Percentiles rank a stretch among this genome's conserved stretches.
phyloP scores from a whole-genome alignment of 768 basidiomycete species.

The Russula vinacea region DNA sequence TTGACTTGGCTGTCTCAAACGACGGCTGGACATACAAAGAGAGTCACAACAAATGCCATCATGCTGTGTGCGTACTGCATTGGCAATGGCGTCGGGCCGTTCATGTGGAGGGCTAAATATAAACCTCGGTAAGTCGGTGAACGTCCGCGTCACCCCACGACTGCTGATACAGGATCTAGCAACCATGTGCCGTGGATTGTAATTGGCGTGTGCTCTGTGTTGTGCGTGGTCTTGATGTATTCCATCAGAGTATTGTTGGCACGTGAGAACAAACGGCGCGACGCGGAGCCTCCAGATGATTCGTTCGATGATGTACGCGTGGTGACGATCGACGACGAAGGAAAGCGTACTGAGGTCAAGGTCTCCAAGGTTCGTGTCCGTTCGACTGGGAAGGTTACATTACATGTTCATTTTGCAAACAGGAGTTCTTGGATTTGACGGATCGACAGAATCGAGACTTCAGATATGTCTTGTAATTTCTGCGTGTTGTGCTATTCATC shows the following conservation, averaged over 20 bases:
- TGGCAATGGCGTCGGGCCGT: conserved; percentile 64
- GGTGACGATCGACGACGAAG: conserved; percentile 49
- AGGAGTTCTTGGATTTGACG: conserved; percentile 74
- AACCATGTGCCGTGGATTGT: conserved; percentile 76
- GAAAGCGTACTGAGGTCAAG: conserved; percentile 51
- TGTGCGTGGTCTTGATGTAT: conserved; percentile 49
- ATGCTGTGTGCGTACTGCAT: conserved; percentile 68
- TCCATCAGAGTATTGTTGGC: conserved; percentile 52
- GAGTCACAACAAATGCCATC: conserved; percentile 67
- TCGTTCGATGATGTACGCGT: conserved; percentile 63
- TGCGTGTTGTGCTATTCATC: background rate
- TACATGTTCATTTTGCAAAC: conserved; percentile 6
- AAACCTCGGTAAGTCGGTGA: conserved; percentile 50
- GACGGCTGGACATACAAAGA: conserved; percentile 71
- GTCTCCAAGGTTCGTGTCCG: conserved; percentile 57
- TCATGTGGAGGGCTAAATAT: conserved; percentile 73
- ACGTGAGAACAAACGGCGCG: conserved; percentile 62
- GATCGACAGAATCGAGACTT: conserved; percentile 70
- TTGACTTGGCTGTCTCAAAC: conserved; percentile 63
- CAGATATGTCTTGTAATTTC: conserved; percentile 58
- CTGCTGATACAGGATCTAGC: conserved; percentile 35
- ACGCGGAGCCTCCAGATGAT: conserved; percentile 51
- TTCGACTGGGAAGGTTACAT: background rate
- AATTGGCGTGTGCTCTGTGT: conserved; percentile 60
- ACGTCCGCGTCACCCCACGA: background rate